phyloP scores from a whole-genome alignment of 1,139 yeast species.

The Magnusiomyces tetraspermus region DNA sequence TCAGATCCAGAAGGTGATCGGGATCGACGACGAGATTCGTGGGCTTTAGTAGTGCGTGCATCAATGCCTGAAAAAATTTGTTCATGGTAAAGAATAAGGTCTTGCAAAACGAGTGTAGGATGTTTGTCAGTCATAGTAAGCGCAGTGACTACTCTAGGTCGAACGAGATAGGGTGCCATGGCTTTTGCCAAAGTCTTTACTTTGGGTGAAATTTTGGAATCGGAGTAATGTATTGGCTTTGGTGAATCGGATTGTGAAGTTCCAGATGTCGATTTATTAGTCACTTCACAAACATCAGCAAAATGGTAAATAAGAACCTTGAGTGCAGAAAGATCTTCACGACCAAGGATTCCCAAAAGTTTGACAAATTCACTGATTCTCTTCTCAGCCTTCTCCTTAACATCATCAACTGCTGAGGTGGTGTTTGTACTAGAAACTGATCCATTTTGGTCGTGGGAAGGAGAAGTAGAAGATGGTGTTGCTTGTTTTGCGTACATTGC shows the following conservation, averaged over 20 bases:
- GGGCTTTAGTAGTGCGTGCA: slow-evolving; percentile 15
- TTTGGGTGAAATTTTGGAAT: background rate
- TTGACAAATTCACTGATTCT: slow-evolving; percentile 14
- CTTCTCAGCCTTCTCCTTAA: background rate
- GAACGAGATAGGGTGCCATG: slow-evolving; percentile 26
- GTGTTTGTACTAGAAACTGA: too few species aligned
- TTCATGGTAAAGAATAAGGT: slow-evolving; percentile 22
- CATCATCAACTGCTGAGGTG: background rate
- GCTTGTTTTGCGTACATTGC: slow-evolving; percentile 45
- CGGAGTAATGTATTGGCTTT: background rate
- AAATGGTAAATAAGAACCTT: slow-evolving; percentile 15
- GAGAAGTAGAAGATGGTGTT: too few species aligned
- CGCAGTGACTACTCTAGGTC: slow-evolving; percentile 30
- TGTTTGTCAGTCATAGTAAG: slow-evolving; percentile 28
- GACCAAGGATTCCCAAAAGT: slow-evolving; percentile 17
- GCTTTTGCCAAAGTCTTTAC: slow-evolving; percentile 15
- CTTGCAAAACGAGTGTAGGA: slow-evolving; percentile 25
- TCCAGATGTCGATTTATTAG: background rate
- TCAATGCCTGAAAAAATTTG: slow-evolving; percentile 22
- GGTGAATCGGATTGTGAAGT: background rate
- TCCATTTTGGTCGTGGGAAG: background rate
- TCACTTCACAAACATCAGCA: slow-evolving; percentile 13
- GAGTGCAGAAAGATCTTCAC: slow-evolving; percentile 14
- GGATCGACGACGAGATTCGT: slow-evolving; percentile 17
- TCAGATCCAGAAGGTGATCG: slow-evolving; percentile 21